Evolutionary conservation across 2,329 filamentous ascomycete species (phyloP).

Genomic region (Verticillium nonalfalfae): DNA sequence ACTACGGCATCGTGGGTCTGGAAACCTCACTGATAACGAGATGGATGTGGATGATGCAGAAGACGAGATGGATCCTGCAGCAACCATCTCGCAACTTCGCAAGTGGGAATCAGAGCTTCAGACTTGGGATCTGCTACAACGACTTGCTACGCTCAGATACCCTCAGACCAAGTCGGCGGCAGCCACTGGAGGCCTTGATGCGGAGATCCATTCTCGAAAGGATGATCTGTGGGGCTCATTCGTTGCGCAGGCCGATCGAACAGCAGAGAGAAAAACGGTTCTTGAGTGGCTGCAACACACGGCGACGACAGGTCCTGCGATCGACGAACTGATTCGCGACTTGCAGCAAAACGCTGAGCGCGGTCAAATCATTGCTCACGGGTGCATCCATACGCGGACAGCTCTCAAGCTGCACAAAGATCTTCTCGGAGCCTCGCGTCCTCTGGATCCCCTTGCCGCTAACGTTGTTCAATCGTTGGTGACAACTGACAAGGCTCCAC

Average conservation of each 20-base stretch:
- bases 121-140: conserved; percentile 80
- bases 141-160: conserved; percentile 67
- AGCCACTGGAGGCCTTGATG: neutral
- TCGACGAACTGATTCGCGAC: conserved; percentile 70
- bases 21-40: conserved; percentile 37
- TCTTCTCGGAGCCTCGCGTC: conserved; percentile 33
- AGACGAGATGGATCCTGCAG: conserved; percentile 18
- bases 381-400: conserved; percentile 87
- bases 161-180: conserved; percentile 17
- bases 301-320: conserved; percentile 62
- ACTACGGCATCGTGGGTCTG: conserved; percentile 31
- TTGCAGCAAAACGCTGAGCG: conserved; percentile 71
- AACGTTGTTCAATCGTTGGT: conserved; percentile 49
- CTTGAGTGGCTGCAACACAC: conserved; percentile 82
- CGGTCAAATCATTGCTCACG: conserved; percentile 76
- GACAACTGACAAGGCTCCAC: conserved; percentile 53
- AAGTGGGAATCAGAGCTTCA: conserved; percentile 78
- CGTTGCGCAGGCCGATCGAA: conserved; percentile 21
- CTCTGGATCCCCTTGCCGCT: conserved; percentile 54
- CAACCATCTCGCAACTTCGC: conserved; percentile 19
- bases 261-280: conserved; percentile 72
- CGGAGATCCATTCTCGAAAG: conserved; percentile 40
- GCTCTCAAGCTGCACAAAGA: conserved; percentile 88
- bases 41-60: conserved; percentile 51
- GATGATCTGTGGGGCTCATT: conserved; percentile 45